A percentile compares a stretch with the other conserved stretches of the same genome.
phyloP scores from a whole-genome alignment of 176 grass and related monocot genomes.

The Melocanna baccifera region DNA sequence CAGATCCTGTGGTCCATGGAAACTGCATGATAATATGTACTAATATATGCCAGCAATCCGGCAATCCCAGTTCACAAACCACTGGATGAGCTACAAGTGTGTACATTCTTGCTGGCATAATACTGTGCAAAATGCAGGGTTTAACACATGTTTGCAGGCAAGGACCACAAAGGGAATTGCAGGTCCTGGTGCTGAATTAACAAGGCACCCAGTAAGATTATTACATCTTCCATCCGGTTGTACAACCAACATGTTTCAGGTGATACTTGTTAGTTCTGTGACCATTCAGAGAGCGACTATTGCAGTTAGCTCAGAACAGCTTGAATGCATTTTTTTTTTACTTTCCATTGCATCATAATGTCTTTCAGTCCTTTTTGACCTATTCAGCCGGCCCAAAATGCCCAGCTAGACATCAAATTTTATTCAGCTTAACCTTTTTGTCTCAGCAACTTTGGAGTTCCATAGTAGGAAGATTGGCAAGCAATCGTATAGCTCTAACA shows the following conservation, averaged over 20 bases:
- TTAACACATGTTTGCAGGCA: background rate
- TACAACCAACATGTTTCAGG: slow-evolving; percentile 4
- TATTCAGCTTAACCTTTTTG: background rate
- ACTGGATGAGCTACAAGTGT: background rate
- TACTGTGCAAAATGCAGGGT: background rate
- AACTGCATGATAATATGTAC: background rate
- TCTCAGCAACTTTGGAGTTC: background rate
- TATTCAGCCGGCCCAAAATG: background rate
- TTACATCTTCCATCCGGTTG: background rate
- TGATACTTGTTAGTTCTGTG: background rate
- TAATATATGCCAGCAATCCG: background rate
- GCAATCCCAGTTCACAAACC: background rate
- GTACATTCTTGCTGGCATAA: background rate
- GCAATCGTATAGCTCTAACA: background rate
- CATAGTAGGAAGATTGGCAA: background rate
- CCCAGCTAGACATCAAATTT: background rate
- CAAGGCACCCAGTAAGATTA: slow-evolving; percentile 4
- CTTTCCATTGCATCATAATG: background rate
- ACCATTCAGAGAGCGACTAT: background rate
- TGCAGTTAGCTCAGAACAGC: background rate
- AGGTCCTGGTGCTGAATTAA: background rate
- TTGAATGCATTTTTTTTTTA: background rate
- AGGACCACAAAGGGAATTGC: slow-evolving; percentile 1
- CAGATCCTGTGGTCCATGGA: background rate
- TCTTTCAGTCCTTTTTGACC: background rate